Conservation (phyloP, 164 flowering plant genomes). For the Akebia trifoliata region DNA sequence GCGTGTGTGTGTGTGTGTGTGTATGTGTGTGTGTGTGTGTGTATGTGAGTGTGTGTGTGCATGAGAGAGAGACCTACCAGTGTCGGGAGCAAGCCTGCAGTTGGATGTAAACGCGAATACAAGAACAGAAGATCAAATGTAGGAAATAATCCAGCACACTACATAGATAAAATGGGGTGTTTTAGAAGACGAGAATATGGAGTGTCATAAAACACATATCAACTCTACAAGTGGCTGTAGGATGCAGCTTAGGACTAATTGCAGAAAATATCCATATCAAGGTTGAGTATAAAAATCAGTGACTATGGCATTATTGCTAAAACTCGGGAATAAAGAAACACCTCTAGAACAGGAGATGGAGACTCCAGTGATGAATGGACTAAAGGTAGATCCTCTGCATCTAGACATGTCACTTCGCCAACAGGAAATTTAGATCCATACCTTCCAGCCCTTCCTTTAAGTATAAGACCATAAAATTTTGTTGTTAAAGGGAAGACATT, state of each 20-base stretch:
- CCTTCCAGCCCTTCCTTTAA: constrained; percentile 94
- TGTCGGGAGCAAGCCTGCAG: constrained; percentile 43
- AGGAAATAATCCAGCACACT: constrained; percentile 92
- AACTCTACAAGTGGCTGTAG: background rate
- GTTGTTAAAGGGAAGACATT: constrained; percentile 7
- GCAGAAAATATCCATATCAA: background rate
- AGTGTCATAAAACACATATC: background rate
- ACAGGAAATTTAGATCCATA: constrained; percentile 82
- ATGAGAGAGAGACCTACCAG: constrained; percentile 48
- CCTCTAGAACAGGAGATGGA: constrained; percentile 84
- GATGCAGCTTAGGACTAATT: background rate
- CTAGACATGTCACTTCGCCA: constrained; percentile 90
- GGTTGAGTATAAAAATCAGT: background rate
- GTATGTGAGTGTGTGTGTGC: too few relatives aligned
- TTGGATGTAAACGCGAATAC: constrained; percentile 68
- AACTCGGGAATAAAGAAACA: constrained; percentile 14
- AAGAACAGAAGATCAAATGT: constrained; percentile 66
- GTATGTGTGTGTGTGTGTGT: too few relatives aligned
- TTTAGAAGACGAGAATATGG: constrained; percentile 3
- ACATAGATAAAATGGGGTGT: constrained; percentile 22
- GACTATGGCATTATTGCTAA: background rate
- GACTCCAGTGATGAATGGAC: constrained; percentile 71
- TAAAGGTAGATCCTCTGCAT: constrained; percentile 64
- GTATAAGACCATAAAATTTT: too few relatives aligned
- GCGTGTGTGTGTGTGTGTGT: too few relatives aligned